phyloP scores from a whole-genome alignment of 2,329 filamentous ascomycete genomes.

The Chrysosporium keratinophilum region DNA sequence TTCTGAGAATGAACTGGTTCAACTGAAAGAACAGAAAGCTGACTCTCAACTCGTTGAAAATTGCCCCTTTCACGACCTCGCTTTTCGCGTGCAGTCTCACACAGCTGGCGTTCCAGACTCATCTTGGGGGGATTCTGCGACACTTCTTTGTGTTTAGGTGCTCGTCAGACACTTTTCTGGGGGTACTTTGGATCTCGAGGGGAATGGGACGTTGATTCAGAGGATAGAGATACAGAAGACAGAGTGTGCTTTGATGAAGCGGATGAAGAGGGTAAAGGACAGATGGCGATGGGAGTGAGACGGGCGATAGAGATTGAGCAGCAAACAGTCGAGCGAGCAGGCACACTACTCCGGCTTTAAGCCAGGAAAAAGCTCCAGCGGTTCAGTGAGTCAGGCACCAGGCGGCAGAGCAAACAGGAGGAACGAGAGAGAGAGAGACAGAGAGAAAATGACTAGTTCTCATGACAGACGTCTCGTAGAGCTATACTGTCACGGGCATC shows the following conservation, averaged over 20 bases:
- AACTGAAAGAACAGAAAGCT: slow-evolving; percentile 10
- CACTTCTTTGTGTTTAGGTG: background rate
- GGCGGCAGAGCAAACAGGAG: background rate
- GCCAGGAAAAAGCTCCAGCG: background rate
- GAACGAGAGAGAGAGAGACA: background rate
- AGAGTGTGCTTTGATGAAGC: background rate
- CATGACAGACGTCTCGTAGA: slow-evolving; percentile 1
- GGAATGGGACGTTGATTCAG: background rate
- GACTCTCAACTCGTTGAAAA: slow-evolving; percentile 15
- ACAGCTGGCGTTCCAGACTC: slow-evolving; percentile 1
- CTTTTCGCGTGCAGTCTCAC: slow-evolving; percentile 13
- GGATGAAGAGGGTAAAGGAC: background rate
- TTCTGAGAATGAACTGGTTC: slow-evolving; percentile 1
- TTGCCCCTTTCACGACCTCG: slow-evolving; percentile 12
- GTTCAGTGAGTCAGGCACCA: background rate
- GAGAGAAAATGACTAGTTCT: slow-evolving; percentile 7
- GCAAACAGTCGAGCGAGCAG: background rate
- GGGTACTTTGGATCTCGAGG: background rate
- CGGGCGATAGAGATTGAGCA: background rate
- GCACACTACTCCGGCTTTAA: background rate
- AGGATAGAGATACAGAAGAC: background rate
- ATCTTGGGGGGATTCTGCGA: background rate
- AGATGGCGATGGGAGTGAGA: background rate
- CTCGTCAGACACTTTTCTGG: background rate
- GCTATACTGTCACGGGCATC: background rate